These are phyloP conservation scores for Solanum arcanum DNA, from an alignment of 257 asterid species.

Conservation along the genomic window DNA sequence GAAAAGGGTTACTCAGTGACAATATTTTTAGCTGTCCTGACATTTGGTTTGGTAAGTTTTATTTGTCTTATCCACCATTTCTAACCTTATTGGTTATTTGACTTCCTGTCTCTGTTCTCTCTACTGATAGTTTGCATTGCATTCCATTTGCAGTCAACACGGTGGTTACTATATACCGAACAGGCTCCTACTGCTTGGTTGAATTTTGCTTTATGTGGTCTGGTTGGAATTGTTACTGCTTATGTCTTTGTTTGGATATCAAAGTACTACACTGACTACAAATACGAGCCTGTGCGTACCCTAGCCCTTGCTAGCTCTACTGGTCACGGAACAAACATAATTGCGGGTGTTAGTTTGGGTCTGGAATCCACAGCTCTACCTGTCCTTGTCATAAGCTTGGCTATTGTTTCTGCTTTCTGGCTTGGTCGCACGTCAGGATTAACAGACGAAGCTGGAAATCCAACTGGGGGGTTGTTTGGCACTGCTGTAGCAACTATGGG, in stretches of 20 bases:
- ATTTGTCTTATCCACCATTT: constrained; percentile 1
- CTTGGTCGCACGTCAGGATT: constrained; percentile 94
- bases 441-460: constrained; percentile 83
- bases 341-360: constrained; percentile 98
- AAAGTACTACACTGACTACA: constrained; percentile 90
- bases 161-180: constrained; percentile 96
- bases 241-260: constrained; percentile 85
- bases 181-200: constrained; percentile 99
- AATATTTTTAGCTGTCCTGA: constrained; percentile 70
- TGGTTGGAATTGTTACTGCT: constrained; percentile 94
- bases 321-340: constrained; percentile 97
- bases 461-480: constrained; percentile 98
- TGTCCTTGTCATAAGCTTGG: constrained; percentile 71
- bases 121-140: constrained; percentile 2
- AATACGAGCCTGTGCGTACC: constrained; percentile 91
- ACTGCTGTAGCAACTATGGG: constrained; percentile 99
- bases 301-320: constrained; percentile 90
- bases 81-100: not conserved
- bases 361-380: constrained; percentile 99
- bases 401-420: constrained; percentile 93
- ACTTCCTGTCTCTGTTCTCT: constrained; percentile 10
- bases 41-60: constrained; percentile 84
- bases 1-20: constrained; percentile 94
- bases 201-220: constrained; percentile 89
- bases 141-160: constrained; percentile 76